Evolutionary conservation across 352 stramenopile species (phyloP).

Genomic region (Pythium rishiriense): DNA sequence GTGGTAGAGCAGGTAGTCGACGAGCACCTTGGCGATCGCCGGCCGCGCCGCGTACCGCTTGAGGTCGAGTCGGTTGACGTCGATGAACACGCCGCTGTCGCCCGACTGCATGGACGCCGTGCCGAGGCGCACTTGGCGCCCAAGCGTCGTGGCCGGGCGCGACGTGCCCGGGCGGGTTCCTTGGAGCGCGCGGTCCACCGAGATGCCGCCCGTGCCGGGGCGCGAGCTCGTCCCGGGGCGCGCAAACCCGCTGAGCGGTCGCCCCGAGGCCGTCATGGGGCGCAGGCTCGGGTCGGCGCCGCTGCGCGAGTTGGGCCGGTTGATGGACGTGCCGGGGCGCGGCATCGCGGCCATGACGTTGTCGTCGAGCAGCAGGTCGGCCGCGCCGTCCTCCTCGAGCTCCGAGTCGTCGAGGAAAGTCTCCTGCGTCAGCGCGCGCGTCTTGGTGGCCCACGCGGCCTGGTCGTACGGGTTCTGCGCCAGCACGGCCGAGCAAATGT

Average conservation of each 20-base stretch:
- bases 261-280: conserved; percentile 82
- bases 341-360: conserved; percentile 90
- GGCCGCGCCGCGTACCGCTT: conserved; percentile 86
- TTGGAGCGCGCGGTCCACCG: conserved; percentile 74
- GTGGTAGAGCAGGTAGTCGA: conserved; percentile 92
- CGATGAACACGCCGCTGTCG: conserved; percentile 84
- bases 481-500: conserved; percentile 84
- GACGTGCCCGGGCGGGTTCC: conserved; percentile 78
- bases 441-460: conserved; percentile 91
- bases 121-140: conserved; percentile 87
- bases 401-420: conserved; percentile 93
- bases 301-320: conserved; percentile 67
- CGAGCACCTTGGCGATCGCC: conserved; percentile 85
- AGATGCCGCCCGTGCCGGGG: conserved; percentile 68
- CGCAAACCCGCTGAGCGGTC: conserved; percentile 87
- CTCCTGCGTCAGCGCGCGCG: conserved; percentile 83
- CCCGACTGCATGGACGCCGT: conserved; percentile 87
- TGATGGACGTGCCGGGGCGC: conserved; percentile 87
- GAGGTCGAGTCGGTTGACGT: conserved; percentile 89
- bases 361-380: conserved; percentile 92
- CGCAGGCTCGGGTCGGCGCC: conserved; percentile 68
- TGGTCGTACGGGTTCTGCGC: conserved; percentile 85
- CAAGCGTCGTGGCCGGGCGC: conserved; percentile 86
- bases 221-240: conserved; percentile 76
- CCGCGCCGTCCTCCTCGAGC: conserved; percentile 89